Evolutionary conservation across 2,329 filamentous ascomycete genomes (phyloP), one percentile per base, ranked within the genome.

Genomic region (Fusarium virguliforme): DNA sequence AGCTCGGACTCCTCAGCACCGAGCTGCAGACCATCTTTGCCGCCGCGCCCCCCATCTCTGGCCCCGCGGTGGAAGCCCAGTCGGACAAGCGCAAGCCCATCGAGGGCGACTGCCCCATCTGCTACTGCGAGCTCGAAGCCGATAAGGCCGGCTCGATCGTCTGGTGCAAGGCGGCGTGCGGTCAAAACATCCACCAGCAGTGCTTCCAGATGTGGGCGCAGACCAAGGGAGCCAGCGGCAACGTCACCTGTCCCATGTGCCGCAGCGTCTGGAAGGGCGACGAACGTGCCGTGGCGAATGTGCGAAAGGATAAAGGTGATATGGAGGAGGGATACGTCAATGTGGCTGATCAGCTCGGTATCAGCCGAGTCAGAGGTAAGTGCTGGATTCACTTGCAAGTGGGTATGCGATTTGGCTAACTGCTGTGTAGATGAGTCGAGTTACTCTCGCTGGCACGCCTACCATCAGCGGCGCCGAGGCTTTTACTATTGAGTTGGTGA

Each of bases 21-120:
- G 90, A 92, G 77, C 83, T 92, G n/a, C 80, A 81, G 28, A 83
- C 87, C 30, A 86, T 92, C 69, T 89, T 92, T 72, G 80, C 77
- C 22, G 78, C 81, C 1, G 88, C 89, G 1, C 87, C 89, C 4
- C 82, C 85, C 3, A 83, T 86, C n/a, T 83, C 83, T 0, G 75
- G 76, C 2, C 79, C 76, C 6, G 77, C 78, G 32, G 75, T 78
- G 32, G 75, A 72, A 2, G 67, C 64, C 4, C 75, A 73, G 3
- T 68, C 65, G 5, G 74, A 82, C 56, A 82, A 81, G 72, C 83
- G 86, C 34, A 88, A 88, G 73, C 75, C 83, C 0, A 65, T 87
- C 1, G 83, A 89, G 15, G 86, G 85, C 2, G 86, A 88, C 63
- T 89, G 87, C 13, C 86, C 89, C 4, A 85, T 91, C 64, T 91